Base-by-base conservation (phyloP, 306 rosid genomes). In the Gastrolobium bilobum region DNA sequence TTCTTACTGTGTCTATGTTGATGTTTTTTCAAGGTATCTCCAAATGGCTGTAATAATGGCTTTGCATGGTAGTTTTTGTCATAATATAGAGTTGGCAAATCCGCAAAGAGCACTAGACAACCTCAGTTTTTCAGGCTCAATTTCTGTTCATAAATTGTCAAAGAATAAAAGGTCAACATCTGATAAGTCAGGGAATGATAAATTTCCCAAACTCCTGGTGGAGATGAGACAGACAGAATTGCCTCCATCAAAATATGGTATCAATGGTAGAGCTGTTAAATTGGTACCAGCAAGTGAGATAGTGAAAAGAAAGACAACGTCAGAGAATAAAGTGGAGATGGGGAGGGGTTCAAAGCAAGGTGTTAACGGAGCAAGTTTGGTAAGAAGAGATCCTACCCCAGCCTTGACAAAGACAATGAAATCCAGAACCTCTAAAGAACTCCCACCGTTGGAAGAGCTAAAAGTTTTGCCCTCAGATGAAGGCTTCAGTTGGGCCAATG, bases 401-500 rank as follows among this genome's bases (percentile, higher is more conserved):
- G 58, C 88, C 7, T 63, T 89, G 82, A 75, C 86, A 5, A 91
- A 80, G 87, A 79, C 75, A 42, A 35, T 15, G 40, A 86, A 81
- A 59, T 62, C 84, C 68, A 53, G 46, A 71, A 57, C 71, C 65
- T 81, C 90, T 61, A 40, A 74, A 14, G 84, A 81, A 87, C 92
- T 91, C 68, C 92, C 95, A 14, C 94, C 97, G 0, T 3, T 90
- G 73, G 97, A 92, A 76, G 98, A 86, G 83, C 85, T 92, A 13
- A 90, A 84, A 79, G 89, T 92, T 77, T 88, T 95, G 87, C 98
- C 95, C 35, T 88, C 99, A 4, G 99, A 95, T 76, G 97, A 95
- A 79, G 88, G 89, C 34, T 95, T 95, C 81, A 88, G 94, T 78
- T 95, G 99, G 99, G 97, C 99, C 50, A 91, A 87, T 82, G 99